Conservation (phyloP, 257 asterid species). For the Salvia splendens region DNA sequence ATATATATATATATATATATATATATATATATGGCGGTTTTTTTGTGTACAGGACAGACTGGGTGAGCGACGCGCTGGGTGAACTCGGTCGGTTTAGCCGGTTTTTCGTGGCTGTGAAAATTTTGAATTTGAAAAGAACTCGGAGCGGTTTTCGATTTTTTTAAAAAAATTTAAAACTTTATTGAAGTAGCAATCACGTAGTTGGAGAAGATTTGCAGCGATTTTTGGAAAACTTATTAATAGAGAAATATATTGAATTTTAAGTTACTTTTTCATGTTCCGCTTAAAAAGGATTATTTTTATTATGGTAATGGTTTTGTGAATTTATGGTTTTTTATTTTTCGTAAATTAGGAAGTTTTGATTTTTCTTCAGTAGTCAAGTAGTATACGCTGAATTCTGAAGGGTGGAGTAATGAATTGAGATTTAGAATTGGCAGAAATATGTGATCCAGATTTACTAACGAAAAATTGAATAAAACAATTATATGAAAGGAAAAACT, state of each 20-base stretch:
- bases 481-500: too few relatives aligned
- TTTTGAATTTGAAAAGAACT: constrained; percentile 23
- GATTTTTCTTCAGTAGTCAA: too few relatives aligned
- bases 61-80: constrained; percentile 38
- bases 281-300: too few relatives aligned
- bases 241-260: too few relatives aligned
- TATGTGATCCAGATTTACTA: constrained; percentile 14
- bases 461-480: neutral
- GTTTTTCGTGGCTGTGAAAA: constrained; percentile 26
- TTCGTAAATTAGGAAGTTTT: too few relatives aligned
- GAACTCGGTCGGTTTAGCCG: constrained; percentile 37
- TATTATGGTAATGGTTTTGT: neutral
- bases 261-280: too few relatives aligned
- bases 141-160: constrained; percentile 17
- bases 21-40: too few relatives aligned
- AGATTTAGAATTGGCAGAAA: neutral
- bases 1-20: too few relatives aligned
- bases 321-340: neutral
- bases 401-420: neutral
- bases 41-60: constrained; percentile 33
- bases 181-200: neutral
- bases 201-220: too few relatives aligned
- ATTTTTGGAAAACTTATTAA: too few relatives aligned
- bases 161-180: neutral
- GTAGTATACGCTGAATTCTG: neutral